Conservation (phyloP, 2,329 filamentous ascomycete genomes). For the Neofusicoccum umdonicola region DNA sequence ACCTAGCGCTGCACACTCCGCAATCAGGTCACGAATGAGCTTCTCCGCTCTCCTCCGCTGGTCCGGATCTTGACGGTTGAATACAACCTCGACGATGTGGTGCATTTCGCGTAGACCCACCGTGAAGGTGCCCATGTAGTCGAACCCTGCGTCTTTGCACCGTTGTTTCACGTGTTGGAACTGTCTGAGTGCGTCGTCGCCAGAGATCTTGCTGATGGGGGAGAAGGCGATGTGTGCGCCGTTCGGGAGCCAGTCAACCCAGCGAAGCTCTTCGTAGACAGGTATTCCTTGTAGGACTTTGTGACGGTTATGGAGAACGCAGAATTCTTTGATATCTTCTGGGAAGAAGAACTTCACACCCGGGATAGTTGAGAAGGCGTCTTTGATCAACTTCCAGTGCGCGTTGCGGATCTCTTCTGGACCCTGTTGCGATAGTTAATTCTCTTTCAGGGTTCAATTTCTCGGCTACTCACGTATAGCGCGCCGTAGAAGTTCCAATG, state of each 20-base stretch:
- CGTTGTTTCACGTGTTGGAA: slow-evolving; percentile 30
- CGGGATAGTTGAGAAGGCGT: slow-evolving; percentile 32
- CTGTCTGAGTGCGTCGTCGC: slow-evolving; percentile 41
- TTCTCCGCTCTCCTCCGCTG: slow-evolving; percentile 26
- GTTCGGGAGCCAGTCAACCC: slow-evolving; percentile 43
- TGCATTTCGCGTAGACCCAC: slow-evolving; percentile 44
- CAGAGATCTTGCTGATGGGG: slow-evolving; percentile 46
- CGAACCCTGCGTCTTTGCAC: slow-evolving; percentile 24
- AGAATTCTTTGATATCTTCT: slow-evolving; percentile 33
- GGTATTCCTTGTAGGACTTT: slow-evolving; percentile 24
- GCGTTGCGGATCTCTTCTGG: slow-evolving; percentile 26
- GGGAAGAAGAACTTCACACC: slow-evolving; percentile 37
- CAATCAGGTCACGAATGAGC: slow-evolving; percentile 32
- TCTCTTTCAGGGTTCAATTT: too few relatives aligned
- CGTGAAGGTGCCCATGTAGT: slow-evolving; percentile 27
- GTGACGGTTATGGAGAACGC: slow-evolving; percentile 28
- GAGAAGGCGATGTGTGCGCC: slow-evolving; percentile 46
- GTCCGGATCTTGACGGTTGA: slow-evolving; percentile 26
- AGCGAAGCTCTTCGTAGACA: slow-evolving; percentile 38
- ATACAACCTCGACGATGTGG: slow-evolving; percentile 36
- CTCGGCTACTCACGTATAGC: slow-evolving; percentile 20
- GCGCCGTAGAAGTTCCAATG: slow-evolving; percentile 51
- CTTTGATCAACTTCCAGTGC: slow-evolving; percentile 36
- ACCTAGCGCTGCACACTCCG: slow-evolving; percentile 40
- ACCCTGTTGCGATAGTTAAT: background rate